Evolutionary conservation across 2,329 filamentous ascomycete species (phyloP), one percentile per base, ranked within the genome.

Genomic region (Claviceps sp.): DNA sequence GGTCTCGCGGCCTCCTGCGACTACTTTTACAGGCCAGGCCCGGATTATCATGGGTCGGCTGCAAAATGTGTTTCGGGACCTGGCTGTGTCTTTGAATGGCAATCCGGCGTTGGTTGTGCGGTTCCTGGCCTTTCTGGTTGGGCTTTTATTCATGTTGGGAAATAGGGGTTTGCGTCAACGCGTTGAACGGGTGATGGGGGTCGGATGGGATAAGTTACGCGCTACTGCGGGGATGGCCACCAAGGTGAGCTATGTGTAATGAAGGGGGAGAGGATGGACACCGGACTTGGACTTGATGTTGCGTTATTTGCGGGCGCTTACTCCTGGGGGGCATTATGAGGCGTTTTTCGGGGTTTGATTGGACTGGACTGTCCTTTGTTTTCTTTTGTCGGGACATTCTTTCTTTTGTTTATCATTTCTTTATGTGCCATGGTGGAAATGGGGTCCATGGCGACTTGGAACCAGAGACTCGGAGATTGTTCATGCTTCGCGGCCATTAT

Each of bases 141-240:
- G 87, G 2, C 75, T 98, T 55, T 63, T 94, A 34, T 68, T 91
- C 56, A 80, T 93, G 57, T 73, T 96, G 54, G 85, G 87, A 53
- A 78, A 87, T 60, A 77, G 80, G 60, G 84, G 85, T 62, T 72
- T 95, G 14, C 79, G 90, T 42, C 82, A 94, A 58, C 78, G 85
- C 57, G 67, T 96, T 39, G 77, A 82, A 64, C 76, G 82, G 52
- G 72, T 89, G 40, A 63, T 94, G 44, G 78, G 77, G 41, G 73
- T 77, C 30, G 82, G 81, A 10, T 95, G 89, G 89, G 78, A 80
- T 51, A 96, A 95, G 70, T 72, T 95, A 42, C 82, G 80, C 64
- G 77, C 82, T 46, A 97, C 93, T 0, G 84, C 91, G 4, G 90
- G 90, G 1, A 97, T 97, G 91, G 93, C 91, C 2, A 87, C 94